phyloP scores from a whole-genome alignment of 2,329 filamentous ascomycete genomes.

The Cladosporium sp. region DNA sequence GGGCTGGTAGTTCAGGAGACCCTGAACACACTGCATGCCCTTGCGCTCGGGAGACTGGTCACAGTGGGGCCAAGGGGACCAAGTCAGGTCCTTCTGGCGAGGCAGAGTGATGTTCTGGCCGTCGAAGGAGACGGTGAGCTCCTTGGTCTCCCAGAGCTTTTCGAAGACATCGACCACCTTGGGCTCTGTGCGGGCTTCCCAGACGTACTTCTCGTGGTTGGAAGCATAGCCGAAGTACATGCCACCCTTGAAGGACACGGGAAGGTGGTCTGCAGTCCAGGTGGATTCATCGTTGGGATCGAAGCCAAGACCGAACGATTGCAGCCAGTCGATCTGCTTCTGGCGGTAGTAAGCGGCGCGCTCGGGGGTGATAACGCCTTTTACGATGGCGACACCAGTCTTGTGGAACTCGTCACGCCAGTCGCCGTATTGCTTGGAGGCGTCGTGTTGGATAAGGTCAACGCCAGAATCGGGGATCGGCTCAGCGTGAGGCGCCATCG shows the following conservation, averaged over 20 bases:
- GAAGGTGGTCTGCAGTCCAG: slow-evolving; percentile 49
- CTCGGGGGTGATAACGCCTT: slow-evolving; percentile 33
- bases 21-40: slow-evolving; percentile 47
- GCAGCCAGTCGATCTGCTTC: slow-evolving; percentile 38
- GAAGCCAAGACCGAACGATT: slow-evolving; percentile 36
- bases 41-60: slow-evolving; percentile 48
- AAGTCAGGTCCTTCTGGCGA: slow-evolving; percentile 42
- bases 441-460: slow-evolving; percentile 28
- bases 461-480: slow-evolving; percentile 27
- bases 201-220: slow-evolving; percentile 48
- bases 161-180: slow-evolving; percentile 45
- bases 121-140: slow-evolving; percentile 38
- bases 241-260: slow-evolving; percentile 47
- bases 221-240: slow-evolving; percentile 47
- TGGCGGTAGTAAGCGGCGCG: slow-evolving; percentile 34
- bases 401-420: slow-evolving; percentile 38
- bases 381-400: slow-evolving; percentile 37
- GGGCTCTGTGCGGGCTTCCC: slow-evolving; percentile 48
- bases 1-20: slow-evolving; percentile 48
- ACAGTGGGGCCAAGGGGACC: slow-evolving; percentile 50
- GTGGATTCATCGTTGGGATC: slow-evolving; percentile 40
- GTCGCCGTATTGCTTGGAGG: slow-evolving; percentile 29
- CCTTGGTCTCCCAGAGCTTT: slow-evolving; percentile 45
- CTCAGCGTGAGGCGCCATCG: slow-evolving; percentile 26
- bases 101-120: slow-evolving; percentile 49